These are phyloP conservation scores for Fusarium bulbicola DNA, from an alignment of 2,329 filamentous ascomycete genomes.

Conservation along the genomic window DNA sequence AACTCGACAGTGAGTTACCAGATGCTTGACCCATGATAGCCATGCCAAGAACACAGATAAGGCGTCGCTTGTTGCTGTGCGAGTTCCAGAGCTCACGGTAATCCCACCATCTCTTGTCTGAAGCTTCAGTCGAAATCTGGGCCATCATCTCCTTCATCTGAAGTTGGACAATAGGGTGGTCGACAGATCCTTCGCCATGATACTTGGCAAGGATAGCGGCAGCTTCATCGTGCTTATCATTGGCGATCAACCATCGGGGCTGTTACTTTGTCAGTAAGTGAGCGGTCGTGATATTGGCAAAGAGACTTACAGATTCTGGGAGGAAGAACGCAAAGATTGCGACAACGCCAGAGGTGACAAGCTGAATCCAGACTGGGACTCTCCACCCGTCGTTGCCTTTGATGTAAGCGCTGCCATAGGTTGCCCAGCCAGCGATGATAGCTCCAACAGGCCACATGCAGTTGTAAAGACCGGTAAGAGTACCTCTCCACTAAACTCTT, in stretches of 20 bases:
- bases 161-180: constrained; percentile 51
- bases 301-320: constrained; percentile 47
- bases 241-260: constrained; percentile 53
- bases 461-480: constrained; percentile 52
- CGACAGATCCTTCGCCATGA: constrained; percentile 45
- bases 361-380: constrained; percentile 51
- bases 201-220: constrained; percentile 48
- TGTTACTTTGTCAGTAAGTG: neutral
- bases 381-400: constrained; percentile 48
- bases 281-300: accelerated
- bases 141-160: constrained; percentile 53
- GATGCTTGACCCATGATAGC: constrained; percentile 64
- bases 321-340: constrained; percentile 47
- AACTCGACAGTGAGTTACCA: constrained; percentile 60
- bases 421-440: constrained; percentile 64
- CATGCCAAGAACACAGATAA: constrained; percentile 62
- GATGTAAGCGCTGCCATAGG: constrained; percentile 58
- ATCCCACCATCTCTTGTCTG: constrained; percentile 64
- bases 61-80: constrained; percentile 57
- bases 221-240: constrained; percentile 49
- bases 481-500: constrained; percentile 53
- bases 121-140: constrained; percentile 52
- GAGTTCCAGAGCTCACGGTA: constrained; percentile 62
- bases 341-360: constrained; percentile 51
- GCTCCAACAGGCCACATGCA: constrained; percentile 51